Evolutionary conservation across 345 rosid species (phyloP).

Genomic region (Dipteronia dyeriana): DNA sequence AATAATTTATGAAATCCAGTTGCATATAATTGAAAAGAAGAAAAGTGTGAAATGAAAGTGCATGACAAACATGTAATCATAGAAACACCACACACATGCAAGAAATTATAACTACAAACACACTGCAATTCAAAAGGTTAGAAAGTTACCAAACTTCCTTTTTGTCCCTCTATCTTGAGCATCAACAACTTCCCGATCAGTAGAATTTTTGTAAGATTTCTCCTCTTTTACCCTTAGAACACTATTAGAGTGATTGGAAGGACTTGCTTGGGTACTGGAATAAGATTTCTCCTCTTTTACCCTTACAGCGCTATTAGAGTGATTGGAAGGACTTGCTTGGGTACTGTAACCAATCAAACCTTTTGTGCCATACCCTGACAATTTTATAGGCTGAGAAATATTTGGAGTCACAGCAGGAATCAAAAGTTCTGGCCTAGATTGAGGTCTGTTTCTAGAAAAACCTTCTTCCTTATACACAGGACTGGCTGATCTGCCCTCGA

Average conservation of each 20-base stretch:
- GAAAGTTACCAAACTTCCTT: conserved; percentile 65
- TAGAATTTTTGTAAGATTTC: conserved; percentile 34
- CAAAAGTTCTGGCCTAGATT: conserved; percentile 44
- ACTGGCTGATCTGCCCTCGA: conserved; percentile 35
- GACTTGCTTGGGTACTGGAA: conserved; percentile 28
- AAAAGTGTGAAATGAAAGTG: not conserved
- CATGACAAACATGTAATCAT: not conserved
- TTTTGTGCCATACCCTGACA: conserved; percentile 29
- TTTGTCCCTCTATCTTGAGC: conserved; percentile 54
- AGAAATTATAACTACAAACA: not conserved
- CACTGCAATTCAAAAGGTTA: not conserved
- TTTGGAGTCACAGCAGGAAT: conserved; percentile 50
- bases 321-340: conserved; percentile 27
- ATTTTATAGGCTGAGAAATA: conserved; percentile 36
- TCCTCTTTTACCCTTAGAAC: conserved; percentile 44
- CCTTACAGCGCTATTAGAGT: conserved; percentile 30
- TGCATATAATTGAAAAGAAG: not conserved
- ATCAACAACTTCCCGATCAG: conserved; percentile 37
- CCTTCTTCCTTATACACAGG: conserved; percentile 30
- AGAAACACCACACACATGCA: not conserved
- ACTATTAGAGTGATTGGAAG: conserved; percentile 25
- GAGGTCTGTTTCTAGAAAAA: conserved; percentile 31
- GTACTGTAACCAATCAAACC: conserved; percentile 25
- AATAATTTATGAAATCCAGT: conserved; percentile 16
- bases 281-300: conserved; percentile 43